Evolutionary conservation across 208 protist genomes (phyloP).

Genomic region (Trypanosoma conorhini): DNA sequence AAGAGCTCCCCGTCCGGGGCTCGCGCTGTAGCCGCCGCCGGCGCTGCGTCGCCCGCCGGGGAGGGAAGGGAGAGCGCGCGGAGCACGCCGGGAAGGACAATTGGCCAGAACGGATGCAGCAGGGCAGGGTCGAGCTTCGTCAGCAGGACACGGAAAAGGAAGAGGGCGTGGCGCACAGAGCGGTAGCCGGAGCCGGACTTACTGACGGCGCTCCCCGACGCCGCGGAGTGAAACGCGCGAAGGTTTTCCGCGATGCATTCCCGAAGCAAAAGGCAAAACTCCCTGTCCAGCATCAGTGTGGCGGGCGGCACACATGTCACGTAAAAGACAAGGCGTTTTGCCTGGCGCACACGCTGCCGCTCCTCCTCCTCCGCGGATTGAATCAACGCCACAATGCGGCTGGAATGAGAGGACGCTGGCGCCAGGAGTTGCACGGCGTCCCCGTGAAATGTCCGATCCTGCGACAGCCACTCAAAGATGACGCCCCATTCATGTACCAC

Average conservation of each 20-base stretch:
- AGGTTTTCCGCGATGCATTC: conserved; percentile 41
- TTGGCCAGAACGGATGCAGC: conserved; percentile 50
- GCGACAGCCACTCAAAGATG: conserved; percentile 32
- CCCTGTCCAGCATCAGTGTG: conserved; percentile 29
- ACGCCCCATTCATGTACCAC: conserved; percentile 42
- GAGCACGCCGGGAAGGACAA: conserved; percentile 46
- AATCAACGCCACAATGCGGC: conserved; percentile 36
- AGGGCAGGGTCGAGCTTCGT: conserved; percentile 33
- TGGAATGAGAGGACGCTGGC: conserved; percentile 21
- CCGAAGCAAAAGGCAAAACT: conserved; percentile 45
- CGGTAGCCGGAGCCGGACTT: background rate
- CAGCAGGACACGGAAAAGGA: conserved; percentile 68
- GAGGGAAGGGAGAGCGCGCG: conserved; percentile 9
- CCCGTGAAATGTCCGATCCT: conserved; percentile 29
- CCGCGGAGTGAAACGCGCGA: conserved; percentile 24
- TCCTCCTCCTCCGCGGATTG: conserved; percentile 45
- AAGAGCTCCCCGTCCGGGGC: conserved; percentile 31
- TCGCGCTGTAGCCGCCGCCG: background rate
- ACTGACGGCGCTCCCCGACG: background rate
- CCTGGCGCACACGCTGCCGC: conserved; percentile 33
- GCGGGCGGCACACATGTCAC: conserved; percentile 11
- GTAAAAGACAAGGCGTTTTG: conserved; percentile 47
- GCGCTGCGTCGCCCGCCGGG: background rate
- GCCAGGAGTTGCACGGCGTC: conserved; percentile 21
- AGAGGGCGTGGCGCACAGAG: conserved; percentile 37